phyloP scores from a whole-genome alignment of 1,284 basidiomycete species.

The Naganishia sp. region DNA sequence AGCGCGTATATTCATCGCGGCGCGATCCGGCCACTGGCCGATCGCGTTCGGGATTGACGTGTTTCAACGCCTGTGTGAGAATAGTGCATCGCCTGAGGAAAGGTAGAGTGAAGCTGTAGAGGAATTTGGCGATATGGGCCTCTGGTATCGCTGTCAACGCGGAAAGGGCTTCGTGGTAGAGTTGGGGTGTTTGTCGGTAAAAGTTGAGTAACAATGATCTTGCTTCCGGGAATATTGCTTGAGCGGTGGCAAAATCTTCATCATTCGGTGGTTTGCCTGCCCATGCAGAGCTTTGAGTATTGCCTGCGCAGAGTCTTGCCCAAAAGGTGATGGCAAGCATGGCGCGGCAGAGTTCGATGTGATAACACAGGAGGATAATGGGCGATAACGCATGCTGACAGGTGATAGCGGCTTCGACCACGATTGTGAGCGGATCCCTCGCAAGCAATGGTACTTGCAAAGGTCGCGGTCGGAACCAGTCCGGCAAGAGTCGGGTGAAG shows the following conservation, averaged over 20 bases:
- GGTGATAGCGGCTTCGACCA: conserved; percentile 84
- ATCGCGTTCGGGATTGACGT: conserved; percentile 42
- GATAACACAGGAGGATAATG: conserved; percentile 80
- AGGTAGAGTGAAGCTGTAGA: conserved; percentile 87
- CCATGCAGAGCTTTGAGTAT: conserved; percentile 74
- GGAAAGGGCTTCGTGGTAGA: conserved; percentile 37
- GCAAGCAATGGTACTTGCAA: conserved; percentile 76
- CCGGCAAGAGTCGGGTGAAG: conserved; percentile 80
- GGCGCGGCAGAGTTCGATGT: conserved; percentile 79
- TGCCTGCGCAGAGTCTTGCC: conserved; percentile 45
- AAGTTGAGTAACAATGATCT: conserved; percentile 51
- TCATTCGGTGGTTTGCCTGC: conserved; percentile 56
- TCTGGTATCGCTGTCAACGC: conserved; percentile 46
- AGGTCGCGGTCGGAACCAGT: conserved; percentile 78
- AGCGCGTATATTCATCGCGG: conserved; percentile 69
- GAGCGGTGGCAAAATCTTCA: conserved; percentile 47
- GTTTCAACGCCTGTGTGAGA: conserved; percentile 66
- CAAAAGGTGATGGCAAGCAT: conserved; percentile 69
- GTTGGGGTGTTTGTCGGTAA: conserved; percentile 36
- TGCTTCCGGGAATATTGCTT: conserved; percentile 72
- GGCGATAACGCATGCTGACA: conserved; percentile 83
- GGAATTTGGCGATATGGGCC: conserved; percentile 68
- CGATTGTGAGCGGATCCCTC: conserved; percentile 80
- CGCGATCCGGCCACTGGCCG: conserved; percentile 40
- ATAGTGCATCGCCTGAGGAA: conserved; percentile 91